Conservation (phyloP, 441 rosid genomes). For the Erysimum cheiri region DNA sequence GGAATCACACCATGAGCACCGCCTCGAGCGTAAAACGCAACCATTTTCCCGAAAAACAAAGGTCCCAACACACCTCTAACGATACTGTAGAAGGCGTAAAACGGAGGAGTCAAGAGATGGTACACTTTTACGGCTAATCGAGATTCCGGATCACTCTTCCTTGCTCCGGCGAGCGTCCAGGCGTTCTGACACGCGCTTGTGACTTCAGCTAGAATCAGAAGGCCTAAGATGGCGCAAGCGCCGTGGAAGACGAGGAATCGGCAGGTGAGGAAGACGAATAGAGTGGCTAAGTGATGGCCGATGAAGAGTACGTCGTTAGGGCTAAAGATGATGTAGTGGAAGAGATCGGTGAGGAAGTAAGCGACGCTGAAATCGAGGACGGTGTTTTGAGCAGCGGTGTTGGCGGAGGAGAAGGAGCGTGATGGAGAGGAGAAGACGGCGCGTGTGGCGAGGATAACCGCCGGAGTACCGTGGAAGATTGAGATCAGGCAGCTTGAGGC, state of each 20-base stretch:
- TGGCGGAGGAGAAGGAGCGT: conserved; percentile 62
- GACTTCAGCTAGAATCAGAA: conserved; percentile 77
- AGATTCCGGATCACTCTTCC: conserved; percentile 57
- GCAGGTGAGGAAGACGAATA: conserved; percentile 89
- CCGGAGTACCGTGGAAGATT: conserved; percentile 83
- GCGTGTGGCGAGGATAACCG: conserved; percentile 63
- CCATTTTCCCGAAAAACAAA: conserved; percentile 68
- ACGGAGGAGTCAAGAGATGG: conserved; percentile 69
- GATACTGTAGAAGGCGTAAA: conserved; percentile 71
- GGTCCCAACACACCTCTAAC: conserved; percentile 83
- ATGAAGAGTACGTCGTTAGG: conserved; percentile 86
- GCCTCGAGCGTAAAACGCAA: conserved; percentile 58
- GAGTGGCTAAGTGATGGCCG: conserved; percentile 85
- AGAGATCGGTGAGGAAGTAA: conserved; percentile 78
- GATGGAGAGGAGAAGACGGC: conserved; percentile 59
- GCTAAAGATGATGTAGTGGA: conserved; percentile 76
- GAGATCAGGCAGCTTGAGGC: conserved; percentile 90
- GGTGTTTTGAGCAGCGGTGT: conserved; percentile 58
- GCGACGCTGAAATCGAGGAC: conserved; percentile 89
- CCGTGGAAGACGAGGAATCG: conserved; percentile 75
- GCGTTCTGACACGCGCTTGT: conserved; percentile 92
- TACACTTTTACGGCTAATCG: conserved; percentile 58
- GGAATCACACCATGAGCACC: conserved; percentile 65
- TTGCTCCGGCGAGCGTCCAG: conserved; percentile 70
- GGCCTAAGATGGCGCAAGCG: conserved; percentile 67